These are phyloP conservation scores for Xanthoceras sorbifolium DNA, from an alignment of 345 rosid genomes.

Conservation along the genomic window DNA sequence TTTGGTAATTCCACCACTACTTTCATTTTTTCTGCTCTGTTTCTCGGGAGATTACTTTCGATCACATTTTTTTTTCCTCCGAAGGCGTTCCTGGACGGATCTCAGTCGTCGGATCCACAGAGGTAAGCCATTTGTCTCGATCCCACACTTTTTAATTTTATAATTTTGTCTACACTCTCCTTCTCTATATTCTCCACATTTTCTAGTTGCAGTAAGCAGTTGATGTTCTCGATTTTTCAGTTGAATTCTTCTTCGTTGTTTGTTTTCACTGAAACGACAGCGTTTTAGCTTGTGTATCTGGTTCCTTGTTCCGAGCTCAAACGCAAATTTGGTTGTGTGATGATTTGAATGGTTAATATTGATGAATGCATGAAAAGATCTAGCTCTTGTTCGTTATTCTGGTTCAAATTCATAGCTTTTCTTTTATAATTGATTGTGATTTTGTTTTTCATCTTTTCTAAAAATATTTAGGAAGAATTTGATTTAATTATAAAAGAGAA, in stretches of 20 bases:
- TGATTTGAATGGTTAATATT: conserved; percentile 1
- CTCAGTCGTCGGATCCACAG: conserved; percentile 17
- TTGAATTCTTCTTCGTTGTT: neutral
- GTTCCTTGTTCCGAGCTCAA: neutral
- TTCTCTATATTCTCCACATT: neutral
- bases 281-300: neutral
- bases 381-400: neutral
- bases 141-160: neutral
- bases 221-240: neutral
- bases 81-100: conserved; percentile 16
- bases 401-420: neutral
- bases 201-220: neutral
- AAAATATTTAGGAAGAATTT: neutral
- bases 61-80: conserved; percentile 1
- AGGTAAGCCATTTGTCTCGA: conserved; percentile 18
- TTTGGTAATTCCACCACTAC: neutral
- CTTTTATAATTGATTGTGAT: neutral
- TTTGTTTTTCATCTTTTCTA: neutral
- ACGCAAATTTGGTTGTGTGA: neutral
- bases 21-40: neutral
- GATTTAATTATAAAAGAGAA: neutral
- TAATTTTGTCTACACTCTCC: neutral
- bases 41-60: neutral
- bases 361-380: conserved; percentile 17
- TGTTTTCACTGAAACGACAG: neutral